phyloP scores from a whole-genome alignment of 768 basidiomycete species.

The Dentipellis sp. region DNA sequence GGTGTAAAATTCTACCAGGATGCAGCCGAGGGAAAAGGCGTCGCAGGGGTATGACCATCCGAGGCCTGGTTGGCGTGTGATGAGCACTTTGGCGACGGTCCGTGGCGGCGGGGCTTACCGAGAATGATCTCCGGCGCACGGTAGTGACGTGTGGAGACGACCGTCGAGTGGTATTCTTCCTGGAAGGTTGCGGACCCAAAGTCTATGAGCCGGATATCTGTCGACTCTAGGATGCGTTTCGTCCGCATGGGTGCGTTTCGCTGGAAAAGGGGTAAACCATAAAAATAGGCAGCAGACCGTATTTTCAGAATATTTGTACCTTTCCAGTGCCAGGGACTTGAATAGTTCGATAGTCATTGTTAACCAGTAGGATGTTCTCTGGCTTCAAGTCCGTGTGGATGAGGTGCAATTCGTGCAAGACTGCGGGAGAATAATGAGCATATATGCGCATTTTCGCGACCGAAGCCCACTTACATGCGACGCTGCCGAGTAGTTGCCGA shows the following conservation, averaged over 20 bases:
- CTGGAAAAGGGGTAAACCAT: constrained; percentile 25
- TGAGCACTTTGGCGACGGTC: too few relatives aligned
- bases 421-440: constrained; percentile 30
- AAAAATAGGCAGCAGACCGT: constrained; percentile 3
- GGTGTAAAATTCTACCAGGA: constrained; percentile 97
- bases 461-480: constrained; percentile 65
- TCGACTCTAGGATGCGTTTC: constrained; percentile 75
- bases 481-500: constrained; percentile 81
- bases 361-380: constrained; percentile 93
- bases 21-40: constrained; percentile 96
- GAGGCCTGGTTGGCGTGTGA: constrained; percentile 46
- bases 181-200: constrained; percentile 99
- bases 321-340: constrained; percentile 57
- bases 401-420: constrained; percentile 82
- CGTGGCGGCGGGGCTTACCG: constrained; percentile 37
- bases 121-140: constrained; percentile 98
- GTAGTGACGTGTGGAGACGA: constrained; percentile 97
- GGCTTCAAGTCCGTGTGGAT: constrained; percentile 99
- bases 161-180: constrained; percentile 95
- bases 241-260: constrained; percentile 55
- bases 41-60: constrained; percentile 99
- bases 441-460: constrained; percentile 1
- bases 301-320: constrained; percentile 27
- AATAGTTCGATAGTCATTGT: constrained; percentile 63
- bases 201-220: constrained; percentile 93